A percentile compares a stretch with the other conserved stretches of the same genome.
phyloP scores from a whole-genome alignment of 2,329 filamentous ascomycete species.

The Aquanectria penicillioides region DNA sequence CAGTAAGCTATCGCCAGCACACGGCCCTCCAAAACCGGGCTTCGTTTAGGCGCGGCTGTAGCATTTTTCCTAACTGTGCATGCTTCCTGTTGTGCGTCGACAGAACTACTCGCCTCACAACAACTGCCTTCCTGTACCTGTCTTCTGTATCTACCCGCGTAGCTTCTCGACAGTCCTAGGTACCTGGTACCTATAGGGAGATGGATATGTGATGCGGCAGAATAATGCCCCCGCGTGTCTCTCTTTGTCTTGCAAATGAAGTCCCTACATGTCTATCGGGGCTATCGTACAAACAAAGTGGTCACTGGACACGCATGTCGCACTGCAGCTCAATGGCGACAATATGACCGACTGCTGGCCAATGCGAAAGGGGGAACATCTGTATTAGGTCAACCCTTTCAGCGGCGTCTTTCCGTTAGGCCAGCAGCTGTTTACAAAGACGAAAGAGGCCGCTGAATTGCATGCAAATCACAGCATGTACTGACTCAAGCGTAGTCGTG shows the following conservation, averaged over 20 bases:
- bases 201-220: too few relatives aligned
- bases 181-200: background rate
- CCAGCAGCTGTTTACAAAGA: too few relatives aligned
- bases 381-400: too few relatives aligned
- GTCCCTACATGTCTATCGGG: background rate
- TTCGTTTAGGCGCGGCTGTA: background rate
- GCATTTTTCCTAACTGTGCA: background rate
- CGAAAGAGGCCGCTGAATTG: too few relatives aligned
- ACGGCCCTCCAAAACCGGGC: background rate
- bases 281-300: background rate
- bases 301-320: conserved; percentile 1
- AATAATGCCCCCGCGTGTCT: background rate
- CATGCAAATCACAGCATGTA: too few relatives aligned
- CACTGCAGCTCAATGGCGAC: conserved; percentile 4
- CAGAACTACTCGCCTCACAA: too few relatives aligned
- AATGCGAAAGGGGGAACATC: too few relatives aligned
- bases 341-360: background rate
- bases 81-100: too few relatives aligned
- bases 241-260: background rate
- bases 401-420: too few relatives aligned
- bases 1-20: background rate
- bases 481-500: too few relatives aligned
- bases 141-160: too few relatives aligned
- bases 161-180: too few relatives aligned
- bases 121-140: background rate